Conservation (phyloP, 1,284 basidiomycete species). For the Microbotryum lychnidis-dioicae region DNA sequence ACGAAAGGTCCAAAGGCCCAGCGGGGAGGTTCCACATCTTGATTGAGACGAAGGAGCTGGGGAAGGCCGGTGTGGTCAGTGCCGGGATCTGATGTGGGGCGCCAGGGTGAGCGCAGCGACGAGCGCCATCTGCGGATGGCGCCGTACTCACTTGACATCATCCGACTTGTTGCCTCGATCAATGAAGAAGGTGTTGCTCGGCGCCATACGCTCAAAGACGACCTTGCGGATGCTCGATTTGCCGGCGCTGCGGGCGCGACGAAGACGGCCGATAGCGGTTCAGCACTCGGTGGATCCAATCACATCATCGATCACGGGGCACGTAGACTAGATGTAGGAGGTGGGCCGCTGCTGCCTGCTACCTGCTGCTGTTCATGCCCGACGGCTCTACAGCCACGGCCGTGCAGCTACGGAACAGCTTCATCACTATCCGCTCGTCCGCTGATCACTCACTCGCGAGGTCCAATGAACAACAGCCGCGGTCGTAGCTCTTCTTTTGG, state of each 20-base stretch:
- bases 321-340: not conserved
- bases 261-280: not conserved
- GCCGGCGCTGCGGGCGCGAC: conserved; percentile 56
- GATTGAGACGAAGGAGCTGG: conserved; percentile 78
- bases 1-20: conserved; percentile 60
- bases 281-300: not conserved
- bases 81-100: conserved; percentile 1
- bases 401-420: no score
- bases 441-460: not conserved
- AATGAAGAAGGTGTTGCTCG: conserved; percentile 85
- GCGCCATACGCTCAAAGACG: conserved; percentile 72
- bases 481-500: not conserved
- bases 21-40: conserved; percentile 95
- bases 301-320: not conserved
- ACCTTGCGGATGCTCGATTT: conserved; percentile 90
- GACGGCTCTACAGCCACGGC: no score
- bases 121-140: conserved; percentile 18
- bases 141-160: conserved; percentile 62
- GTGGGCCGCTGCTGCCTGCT: not conserved
- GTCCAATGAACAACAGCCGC: not conserved
- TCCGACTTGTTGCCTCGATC: conserved; percentile 75
- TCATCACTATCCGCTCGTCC: not conserved
- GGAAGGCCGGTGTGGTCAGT: not conserved
- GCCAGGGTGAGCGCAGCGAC: not conserved
- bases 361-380: no score